Evolutionary conservation across 148 eudicot species (phyloP).

Genomic region (Amaranthus hypochondriacus): DNA sequence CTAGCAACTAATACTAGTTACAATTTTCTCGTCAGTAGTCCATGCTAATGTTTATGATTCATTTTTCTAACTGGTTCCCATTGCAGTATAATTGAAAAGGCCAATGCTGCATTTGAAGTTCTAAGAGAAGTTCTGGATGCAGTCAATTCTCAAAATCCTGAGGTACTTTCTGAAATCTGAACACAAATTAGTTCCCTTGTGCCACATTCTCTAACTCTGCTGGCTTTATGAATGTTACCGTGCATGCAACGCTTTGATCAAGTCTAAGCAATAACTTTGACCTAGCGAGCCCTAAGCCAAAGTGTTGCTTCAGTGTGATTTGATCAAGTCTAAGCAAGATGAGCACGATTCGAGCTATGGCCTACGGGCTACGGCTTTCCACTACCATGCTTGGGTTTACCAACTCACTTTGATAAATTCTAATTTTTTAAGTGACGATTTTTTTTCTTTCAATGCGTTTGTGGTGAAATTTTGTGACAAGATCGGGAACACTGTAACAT

Average conservation of each 20-base stretch:
- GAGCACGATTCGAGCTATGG: neutral
- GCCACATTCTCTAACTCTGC: neutral
- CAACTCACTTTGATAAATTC: neutral
- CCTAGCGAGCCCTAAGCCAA: neutral
- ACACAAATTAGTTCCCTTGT: neutral
- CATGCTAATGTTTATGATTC: no score
- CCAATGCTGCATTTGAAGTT: slow-evolving; percentile 76
- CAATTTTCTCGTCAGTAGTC: no score
- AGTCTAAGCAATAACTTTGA: neutral
- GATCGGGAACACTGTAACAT: no score
- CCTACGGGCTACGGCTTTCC: no score
- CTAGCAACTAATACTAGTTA: no score
- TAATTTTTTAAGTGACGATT: no score
- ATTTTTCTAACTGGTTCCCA: neutral
- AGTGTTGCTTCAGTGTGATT: neutral
- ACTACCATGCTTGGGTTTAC: neutral
- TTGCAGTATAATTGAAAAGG: slow-evolving; percentile 85
- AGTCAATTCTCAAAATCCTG: slow-evolving; percentile 65
- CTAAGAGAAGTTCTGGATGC: slow-evolving; percentile 89
- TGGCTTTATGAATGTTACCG: slow-evolving; percentile 2
- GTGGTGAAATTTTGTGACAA: no score
- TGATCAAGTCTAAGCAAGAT: neutral
- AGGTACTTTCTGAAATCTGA: slow-evolving; percentile 44
- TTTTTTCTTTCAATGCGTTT: no score
- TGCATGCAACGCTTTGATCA: neutral